Evolutionary conservation across 1,284 basidiomycete genomes (phyloP).

Genomic region (Rhodotorula sp.): DNA sequence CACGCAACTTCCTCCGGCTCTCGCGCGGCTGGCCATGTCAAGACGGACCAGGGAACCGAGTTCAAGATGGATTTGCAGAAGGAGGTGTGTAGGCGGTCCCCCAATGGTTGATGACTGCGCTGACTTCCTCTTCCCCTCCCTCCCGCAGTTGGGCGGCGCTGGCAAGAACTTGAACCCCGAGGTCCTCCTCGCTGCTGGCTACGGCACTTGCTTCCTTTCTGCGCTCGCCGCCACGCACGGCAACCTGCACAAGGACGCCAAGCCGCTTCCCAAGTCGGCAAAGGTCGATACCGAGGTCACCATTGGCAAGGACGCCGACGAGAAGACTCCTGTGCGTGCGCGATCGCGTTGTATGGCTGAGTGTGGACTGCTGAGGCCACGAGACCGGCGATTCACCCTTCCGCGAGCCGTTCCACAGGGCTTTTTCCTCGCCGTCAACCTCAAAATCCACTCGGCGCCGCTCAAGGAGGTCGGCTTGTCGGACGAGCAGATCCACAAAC

Average conservation of each 20-base stretch:
- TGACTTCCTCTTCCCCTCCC: background rate
- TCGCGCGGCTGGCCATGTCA: conserved; percentile 22
- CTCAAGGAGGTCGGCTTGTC: conserved; percentile 34
- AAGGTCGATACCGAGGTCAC: conserved; percentile 28
- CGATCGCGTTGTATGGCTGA: background rate
- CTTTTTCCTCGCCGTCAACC: conserved; percentile 39
- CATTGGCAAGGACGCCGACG: conserved; percentile 33
- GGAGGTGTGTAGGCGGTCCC: conserved; percentile 8
- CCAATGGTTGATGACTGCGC: background rate
- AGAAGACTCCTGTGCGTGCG: conserved; percentile 16
- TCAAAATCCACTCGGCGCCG: conserved; percentile 38
- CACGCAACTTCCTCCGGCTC: conserved; percentile 19
- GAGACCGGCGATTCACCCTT: background rate
- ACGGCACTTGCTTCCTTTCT: conserved; percentile 42
- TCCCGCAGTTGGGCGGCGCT: conserved; percentile 12
- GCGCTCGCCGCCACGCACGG: conserved; percentile 40
- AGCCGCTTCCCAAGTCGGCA: conserved; percentile 33
- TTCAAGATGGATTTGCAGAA: conserved; percentile 31
- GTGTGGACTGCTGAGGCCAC: background rate
- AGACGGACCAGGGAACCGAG: conserved; percentile 15
- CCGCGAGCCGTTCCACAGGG: conserved; percentile 2
- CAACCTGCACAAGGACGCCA: conserved; percentile 22
- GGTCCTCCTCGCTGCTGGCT: conserved; percentile 35
- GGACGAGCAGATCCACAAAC: conserved; percentile 26
- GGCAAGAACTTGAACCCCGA: conserved; percentile 35